phyloP scores from a whole-genome alignment of 2,329 filamentous ascomycete genomes.

The Alternaria gaisen region DNA sequence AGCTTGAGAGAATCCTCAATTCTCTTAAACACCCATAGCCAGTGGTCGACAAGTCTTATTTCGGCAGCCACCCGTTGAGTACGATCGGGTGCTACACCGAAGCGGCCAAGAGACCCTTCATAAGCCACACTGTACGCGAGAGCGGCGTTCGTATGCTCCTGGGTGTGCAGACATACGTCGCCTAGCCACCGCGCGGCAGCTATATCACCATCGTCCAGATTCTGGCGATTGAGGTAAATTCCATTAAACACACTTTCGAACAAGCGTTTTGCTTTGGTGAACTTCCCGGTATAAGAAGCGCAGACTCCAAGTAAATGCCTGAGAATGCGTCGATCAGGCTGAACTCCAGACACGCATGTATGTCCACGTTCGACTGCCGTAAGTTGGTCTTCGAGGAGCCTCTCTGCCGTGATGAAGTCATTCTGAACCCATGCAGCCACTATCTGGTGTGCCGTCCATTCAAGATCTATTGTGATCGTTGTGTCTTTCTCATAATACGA shows the following conservation, averaged over 20 bases:
- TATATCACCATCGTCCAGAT: slow-evolving; percentile 45
- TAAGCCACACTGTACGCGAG: slow-evolving; percentile 43
- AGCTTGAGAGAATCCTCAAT: slow-evolving; percentile 27
- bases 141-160: slow-evolving; percentile 38
- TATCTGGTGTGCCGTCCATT: slow-evolving; percentile 32
- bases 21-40: slow-evolving; percentile 26
- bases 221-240: slow-evolving; percentile 27
- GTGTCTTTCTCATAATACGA: slow-evolving; percentile 18
- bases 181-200: slow-evolving; percentile 47
- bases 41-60: slow-evolving; percentile 31
- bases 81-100: slow-evolving; percentile 23
- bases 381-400: slow-evolving; percentile 36
- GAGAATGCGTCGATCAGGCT: slow-evolving; percentile 40
- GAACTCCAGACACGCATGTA: slow-evolving; percentile 25
- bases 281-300: slow-evolving; percentile 39
- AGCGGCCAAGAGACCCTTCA: slow-evolving; percentile 32
- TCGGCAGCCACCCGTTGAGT: slow-evolving; percentile 31
- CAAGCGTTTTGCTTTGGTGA: slow-evolving; percentile 36
- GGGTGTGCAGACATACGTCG: slow-evolving; percentile 42
- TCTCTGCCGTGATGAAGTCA: slow-evolving; percentile 31
- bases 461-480: slow-evolving; percentile 20
- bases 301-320: slow-evolving; percentile 40
- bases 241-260: slow-evolving; percentile 41
- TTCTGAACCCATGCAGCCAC: slow-evolving; percentile 30
- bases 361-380: slow-evolving; percentile 37